Evolutionary conservation across 345 rosid genomes (phyloP).

Genomic region (Pelargonium nanum): DNA sequence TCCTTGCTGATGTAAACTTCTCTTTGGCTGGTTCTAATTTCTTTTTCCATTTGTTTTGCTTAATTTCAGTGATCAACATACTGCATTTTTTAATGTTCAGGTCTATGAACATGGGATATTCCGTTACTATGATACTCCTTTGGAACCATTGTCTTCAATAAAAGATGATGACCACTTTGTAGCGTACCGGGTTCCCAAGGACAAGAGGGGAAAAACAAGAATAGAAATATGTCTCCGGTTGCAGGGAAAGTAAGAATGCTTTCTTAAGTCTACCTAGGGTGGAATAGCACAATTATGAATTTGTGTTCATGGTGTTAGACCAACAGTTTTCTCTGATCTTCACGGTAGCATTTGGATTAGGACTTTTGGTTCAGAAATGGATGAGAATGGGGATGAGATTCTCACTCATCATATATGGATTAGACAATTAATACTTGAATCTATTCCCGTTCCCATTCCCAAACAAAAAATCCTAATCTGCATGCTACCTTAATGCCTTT

Average conservation of each 20-base stretch:
- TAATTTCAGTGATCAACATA: slow-evolving; percentile 4
- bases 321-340: neutral
- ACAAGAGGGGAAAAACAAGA: slow-evolving; percentile 47
- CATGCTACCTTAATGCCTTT: too few species aligned
- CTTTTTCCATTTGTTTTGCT: neutral
- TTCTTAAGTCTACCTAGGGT: slow-evolving; percentile 3
- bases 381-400: too few species aligned
- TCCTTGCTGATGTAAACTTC: slow-evolving; percentile 66
- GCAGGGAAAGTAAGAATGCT: slow-evolving; percentile 42
- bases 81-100: slow-evolving; percentile 30
- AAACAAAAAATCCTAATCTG: too few species aligned
- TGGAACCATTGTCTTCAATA: slow-evolving; percentile 38
- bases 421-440: too few species aligned
- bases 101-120: slow-evolving; percentile 50
- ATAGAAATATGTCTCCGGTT: slow-evolving; percentile 53
- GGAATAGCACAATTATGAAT: neutral
- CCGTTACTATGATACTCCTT: slow-evolving; percentile 43
- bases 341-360: too few species aligned
- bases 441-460: too few species aligned
- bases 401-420: too few species aligned
- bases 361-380: too few species aligned
- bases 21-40: neutral
- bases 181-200: slow-evolving; percentile 63
- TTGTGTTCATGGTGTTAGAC: neutral
- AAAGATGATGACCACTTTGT: slow-evolving; percentile 75